A percentile compares a stretch with the other conserved stretches of the same genome.
phyloP scores from a whole-genome alignment of 768 basidiomycete species.

The Polyporus arcularius region DNA sequence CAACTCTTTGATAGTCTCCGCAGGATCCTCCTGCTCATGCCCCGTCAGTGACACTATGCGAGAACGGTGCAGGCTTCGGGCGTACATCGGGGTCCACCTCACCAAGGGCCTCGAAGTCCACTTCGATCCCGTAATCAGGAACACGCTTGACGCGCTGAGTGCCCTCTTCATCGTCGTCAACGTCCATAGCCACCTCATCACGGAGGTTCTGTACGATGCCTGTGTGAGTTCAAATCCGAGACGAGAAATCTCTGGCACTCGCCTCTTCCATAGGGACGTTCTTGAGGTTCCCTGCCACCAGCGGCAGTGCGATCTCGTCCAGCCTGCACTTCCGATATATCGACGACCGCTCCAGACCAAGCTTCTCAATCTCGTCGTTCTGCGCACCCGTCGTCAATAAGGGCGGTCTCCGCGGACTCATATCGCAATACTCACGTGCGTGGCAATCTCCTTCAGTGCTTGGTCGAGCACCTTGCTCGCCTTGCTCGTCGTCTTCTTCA shows the following conservation, averaged over 20 bases:
- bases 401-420: not conserved
- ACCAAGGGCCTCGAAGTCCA: constrained; percentile 75
- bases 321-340: constrained; percentile 91
- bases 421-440: constrained; percentile 50
- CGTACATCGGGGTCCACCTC: constrained; percentile 74
- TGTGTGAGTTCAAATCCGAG: not conserved
- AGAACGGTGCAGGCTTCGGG: not conserved
- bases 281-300: constrained; percentile 73
- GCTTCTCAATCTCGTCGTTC: constrained; percentile 92
- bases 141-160: constrained; percentile 73
- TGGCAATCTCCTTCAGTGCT: constrained; percentile 86
- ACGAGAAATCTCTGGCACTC: constrained; percentile 9
- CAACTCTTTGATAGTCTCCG: constrained; percentile 67
- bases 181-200: constrained; percentile 88
- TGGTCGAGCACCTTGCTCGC: constrained; percentile 81
- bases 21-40: constrained; percentile 51
- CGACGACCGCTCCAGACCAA: constrained; percentile 80
- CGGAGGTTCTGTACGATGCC: constrained; percentile 58
- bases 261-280: constrained; percentile 97
- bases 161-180: constrained; percentile 86
- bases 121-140: constrained; percentile 85
- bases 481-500: constrained; percentile 68
- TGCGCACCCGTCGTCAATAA: constrained; percentile 22
- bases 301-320: constrained; percentile 86
- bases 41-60: not conserved